These are phyloP conservation scores for Aaosphaeria arxii DNA, from an alignment of 2,329 filamentous ascomycete genomes.

Conservation along the genomic window DNA sequence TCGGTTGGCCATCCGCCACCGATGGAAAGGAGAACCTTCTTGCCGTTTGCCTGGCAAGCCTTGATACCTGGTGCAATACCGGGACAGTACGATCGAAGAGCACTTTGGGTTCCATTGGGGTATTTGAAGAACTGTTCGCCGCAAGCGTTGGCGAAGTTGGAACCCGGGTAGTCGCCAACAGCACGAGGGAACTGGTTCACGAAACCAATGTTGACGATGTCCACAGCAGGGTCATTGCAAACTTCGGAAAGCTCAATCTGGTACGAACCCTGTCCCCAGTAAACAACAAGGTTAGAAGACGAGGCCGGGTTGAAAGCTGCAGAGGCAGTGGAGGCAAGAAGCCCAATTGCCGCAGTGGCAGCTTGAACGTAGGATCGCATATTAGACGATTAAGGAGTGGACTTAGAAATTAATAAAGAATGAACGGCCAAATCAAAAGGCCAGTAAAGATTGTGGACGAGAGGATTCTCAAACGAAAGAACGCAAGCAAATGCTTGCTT, in stretches of 20 bases:
- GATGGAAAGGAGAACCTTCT: slow-evolving; percentile 44
- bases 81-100: slow-evolving; percentile 44
- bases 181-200: slow-evolving; percentile 53
- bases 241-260: slow-evolving; percentile 50
- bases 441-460: slow-evolving; percentile 40
- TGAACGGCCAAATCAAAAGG: slow-evolving; percentile 31
- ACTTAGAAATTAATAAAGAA: slow-evolving; percentile 26
- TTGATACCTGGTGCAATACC: slow-evolving; percentile 37
- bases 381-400: slow-evolving; percentile 23
- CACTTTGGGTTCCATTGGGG: slow-evolving; percentile 36
- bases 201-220: slow-evolving; percentile 57
- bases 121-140: slow-evolving; percentile 38
- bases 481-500: slow-evolving; percentile 51
- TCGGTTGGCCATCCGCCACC: slow-evolving; percentile 42
- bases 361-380: slow-evolving; percentile 35
- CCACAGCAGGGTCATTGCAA: slow-evolving; percentile 50
- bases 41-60: slow-evolving; percentile 29
- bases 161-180: slow-evolving; percentile 47
- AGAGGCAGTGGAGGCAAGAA: slow-evolving; percentile 33
- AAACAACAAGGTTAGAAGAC: slow-evolving; percentile 51
- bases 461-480: slow-evolving; percentile 48
- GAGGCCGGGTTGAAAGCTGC: slow-evolving; percentile 41
- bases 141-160: slow-evolving; percentile 54
- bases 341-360: slow-evolving; percentile 33
- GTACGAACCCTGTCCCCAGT: slow-evolving; percentile 54